Evolutionary conservation across 2,329 filamentous ascomycete species (phyloP).

Genomic region (Torrubiellomyces zombiae): DNA sequence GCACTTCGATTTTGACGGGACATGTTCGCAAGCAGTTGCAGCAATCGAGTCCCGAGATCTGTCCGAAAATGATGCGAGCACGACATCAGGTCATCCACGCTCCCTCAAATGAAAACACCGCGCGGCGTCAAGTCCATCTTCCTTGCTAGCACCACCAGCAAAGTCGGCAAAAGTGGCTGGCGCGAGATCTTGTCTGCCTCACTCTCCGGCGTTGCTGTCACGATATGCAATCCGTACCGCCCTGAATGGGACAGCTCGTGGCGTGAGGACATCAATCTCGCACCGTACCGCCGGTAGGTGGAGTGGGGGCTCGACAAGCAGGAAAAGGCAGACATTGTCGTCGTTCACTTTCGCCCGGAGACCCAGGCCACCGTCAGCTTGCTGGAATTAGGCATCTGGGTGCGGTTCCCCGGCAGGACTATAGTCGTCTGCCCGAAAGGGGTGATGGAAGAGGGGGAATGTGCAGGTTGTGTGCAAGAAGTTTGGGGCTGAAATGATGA

Average conservation of each 20-base stretch:
- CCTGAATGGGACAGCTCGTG: too few species aligned
- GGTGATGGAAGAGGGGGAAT: constrained; percentile 43
- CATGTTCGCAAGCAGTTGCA: too few species aligned
- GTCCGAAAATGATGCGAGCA: too few species aligned
- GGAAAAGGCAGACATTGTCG: constrained; percentile 33
- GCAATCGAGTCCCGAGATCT: too few species aligned
- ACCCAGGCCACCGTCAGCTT: constrained; percentile 40
- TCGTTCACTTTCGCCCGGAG: constrained; percentile 35
- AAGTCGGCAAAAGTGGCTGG: constrained; percentile 19
- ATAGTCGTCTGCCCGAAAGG: constrained; percentile 36
- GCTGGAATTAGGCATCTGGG: constrained; percentile 42
- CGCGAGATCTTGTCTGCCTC: too few species aligned
- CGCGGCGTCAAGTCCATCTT: constrained; percentile 29
- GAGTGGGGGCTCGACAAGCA: constrained; percentile 45
- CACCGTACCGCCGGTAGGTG: constrained; percentile 36
- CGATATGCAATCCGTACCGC: too few species aligned
- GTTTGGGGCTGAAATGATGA: constrained; percentile 26
- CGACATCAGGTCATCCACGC: too few species aligned
- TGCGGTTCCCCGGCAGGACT: constrained; percentile 22
- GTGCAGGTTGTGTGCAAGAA: constrained; percentile 38
- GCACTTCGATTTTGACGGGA: too few species aligned
- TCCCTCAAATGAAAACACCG: constrained; percentile 4
- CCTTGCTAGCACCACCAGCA: constrained; percentile 39
- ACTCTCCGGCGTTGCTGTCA: too few species aligned
- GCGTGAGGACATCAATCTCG: constrained; percentile 30